A percentile compares a stretch with the other conserved stretches of the same genome.
Conservation (phyloP, 139 green algal genomes). For the Auxenochlorella pyrenoidosa region DNA sequence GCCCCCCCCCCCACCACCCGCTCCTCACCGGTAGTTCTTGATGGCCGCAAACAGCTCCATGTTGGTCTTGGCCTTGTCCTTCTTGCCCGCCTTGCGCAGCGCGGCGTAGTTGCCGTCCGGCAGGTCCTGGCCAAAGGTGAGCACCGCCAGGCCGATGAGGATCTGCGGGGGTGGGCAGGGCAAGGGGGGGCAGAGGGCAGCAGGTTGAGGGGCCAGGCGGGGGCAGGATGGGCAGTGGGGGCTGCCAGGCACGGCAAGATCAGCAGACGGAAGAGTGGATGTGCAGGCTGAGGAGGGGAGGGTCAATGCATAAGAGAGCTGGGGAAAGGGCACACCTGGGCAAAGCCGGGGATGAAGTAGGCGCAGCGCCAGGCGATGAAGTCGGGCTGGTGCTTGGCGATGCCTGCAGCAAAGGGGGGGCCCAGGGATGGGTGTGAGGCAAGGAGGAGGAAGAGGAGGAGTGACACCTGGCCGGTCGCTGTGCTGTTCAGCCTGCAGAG, state of each 20-base stretch:
- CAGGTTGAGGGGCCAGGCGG: not conserved
- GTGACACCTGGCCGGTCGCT: too few relatives aligned
- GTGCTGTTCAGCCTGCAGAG: too few relatives aligned
- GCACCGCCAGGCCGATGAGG: slow-evolving; percentile 68
- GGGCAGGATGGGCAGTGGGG: not conserved
- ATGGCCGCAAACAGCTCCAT: slow-evolving; percentile 41
- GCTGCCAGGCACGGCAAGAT: not conserved
- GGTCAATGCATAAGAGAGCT: not conserved
- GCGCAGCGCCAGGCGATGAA: slow-evolving; percentile 88
- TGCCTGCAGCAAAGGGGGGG: slow-evolving; percentile 27
- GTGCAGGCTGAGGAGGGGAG: too few relatives aligned
- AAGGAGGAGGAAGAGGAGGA: too few relatives aligned
- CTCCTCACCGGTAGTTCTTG: slow-evolving; percentile 48
- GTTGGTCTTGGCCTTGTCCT: slow-evolving; percentile 55
- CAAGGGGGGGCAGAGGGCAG: not conserved
- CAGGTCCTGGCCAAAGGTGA: slow-evolving; percentile 77
- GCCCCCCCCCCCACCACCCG: too few relatives aligned
- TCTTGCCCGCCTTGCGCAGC: slow-evolving; percentile 76
- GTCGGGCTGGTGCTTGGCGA: slow-evolving; percentile 44
- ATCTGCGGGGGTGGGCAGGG: slow-evolving; percentile 61
- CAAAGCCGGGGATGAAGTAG: slow-evolving; percentile 87
- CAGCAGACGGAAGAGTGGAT: not conserved
- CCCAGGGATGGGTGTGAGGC: too few relatives aligned
- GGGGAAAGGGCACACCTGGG: not conserved
- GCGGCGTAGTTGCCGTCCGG: slow-evolving; percentile 89